Conservation (phyloP, 2,329 filamentous ascomycete genomes). For the Penicillium sp. region DNA sequence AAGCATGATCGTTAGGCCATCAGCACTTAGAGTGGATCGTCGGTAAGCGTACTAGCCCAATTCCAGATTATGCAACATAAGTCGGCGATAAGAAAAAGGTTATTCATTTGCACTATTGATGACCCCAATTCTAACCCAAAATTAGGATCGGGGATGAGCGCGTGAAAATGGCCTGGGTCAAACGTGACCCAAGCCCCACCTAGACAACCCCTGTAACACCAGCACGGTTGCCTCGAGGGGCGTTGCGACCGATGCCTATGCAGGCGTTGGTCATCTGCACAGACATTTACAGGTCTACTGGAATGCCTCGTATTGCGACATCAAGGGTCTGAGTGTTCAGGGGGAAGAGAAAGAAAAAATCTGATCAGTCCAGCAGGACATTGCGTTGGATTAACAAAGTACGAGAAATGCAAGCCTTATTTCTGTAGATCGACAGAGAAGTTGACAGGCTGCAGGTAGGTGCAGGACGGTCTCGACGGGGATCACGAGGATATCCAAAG, state of each 20-base stretch:
- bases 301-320: neutral
- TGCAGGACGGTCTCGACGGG: neutral
- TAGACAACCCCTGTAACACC: neutral
- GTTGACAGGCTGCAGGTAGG: neutral
- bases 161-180: neutral
- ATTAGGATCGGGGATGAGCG: constrained; percentile 4
- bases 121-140: constrained; percentile 7
- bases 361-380: neutral
- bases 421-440: neutral
- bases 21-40: neutral
- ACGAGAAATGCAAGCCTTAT: neutral
- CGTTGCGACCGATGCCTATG: neutral
- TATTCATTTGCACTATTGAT: constrained; percentile 1
- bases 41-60: neutral
- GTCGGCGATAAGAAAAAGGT: neutral
- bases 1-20: neutral
- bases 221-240: neutral
- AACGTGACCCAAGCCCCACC: neutral
- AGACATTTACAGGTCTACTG: neutral
- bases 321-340: neutral
- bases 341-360: neutral
- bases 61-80: neutral
- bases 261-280: neutral
- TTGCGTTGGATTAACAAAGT: neutral
- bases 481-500: neutral